Evolutionary conservation across 129 eudicot genomes (phyloP).

Genomic region (Escallonia herrerae): DNA sequence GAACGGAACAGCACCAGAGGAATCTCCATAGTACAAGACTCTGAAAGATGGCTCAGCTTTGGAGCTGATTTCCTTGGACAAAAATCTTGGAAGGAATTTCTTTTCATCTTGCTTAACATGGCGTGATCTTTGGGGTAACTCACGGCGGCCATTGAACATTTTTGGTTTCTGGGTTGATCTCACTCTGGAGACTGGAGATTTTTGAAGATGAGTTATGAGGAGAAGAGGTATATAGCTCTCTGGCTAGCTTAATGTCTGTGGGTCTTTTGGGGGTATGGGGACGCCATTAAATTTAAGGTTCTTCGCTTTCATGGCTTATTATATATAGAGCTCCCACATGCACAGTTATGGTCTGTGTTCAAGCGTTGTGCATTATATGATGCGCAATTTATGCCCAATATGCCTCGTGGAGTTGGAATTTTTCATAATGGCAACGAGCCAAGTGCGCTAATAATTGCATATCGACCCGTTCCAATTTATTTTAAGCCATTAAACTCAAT

Average conservation of each 20-base stretch:
- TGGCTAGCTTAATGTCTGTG: background rate
- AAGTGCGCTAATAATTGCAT: too few relatives aligned
- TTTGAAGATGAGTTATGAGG: background rate
- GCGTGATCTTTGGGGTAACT: background rate
- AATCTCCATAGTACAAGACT: slow-evolving; percentile 56
- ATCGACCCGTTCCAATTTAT: too few relatives aligned
- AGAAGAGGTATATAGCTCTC: background rate
- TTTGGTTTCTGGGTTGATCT: background rate
- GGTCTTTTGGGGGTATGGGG: background rate
- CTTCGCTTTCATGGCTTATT: background rate
- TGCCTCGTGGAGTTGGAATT: too few relatives aligned
- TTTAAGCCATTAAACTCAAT: too few relatives aligned
- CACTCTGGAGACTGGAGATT: background rate
- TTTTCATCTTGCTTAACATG: slow-evolving; percentile 1
- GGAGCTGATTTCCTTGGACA: slow-evolving; percentile 23
- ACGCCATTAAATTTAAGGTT: background rate
- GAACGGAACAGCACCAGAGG: slow-evolving; percentile 67
- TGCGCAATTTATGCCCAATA: too few relatives aligned
- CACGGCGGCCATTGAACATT: background rate
- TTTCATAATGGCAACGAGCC: too few relatives aligned
- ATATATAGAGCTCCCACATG: background rate
- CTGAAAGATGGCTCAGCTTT: slow-evolving; percentile 50
- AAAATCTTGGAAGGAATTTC: background rate
- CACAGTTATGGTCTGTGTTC: too few relatives aligned
- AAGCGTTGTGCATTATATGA: too few relatives aligned